Percentiles rank a stretch among this genome's conserved stretches.
phyloP scores from a whole-genome alignment of 148 eudicot genomes.

The Rhododendron henanense region DNA sequence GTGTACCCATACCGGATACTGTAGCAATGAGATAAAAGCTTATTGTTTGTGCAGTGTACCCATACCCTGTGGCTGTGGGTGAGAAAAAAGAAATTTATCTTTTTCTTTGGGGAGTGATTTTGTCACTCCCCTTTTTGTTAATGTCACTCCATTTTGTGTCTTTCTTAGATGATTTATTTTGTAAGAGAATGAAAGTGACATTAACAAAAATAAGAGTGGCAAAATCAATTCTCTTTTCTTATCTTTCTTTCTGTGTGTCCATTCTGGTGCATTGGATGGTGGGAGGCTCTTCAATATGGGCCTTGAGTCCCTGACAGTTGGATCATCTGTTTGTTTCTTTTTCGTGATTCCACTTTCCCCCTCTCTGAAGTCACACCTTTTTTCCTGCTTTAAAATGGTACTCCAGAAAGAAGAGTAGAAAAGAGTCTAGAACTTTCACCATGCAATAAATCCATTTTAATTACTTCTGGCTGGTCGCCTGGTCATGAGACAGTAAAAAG shows the following conservation, averaged over 20 bases:
- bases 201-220: too few relatives aligned
- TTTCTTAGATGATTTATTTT: too few relatives aligned
- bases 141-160: too few relatives aligned
- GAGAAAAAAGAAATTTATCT: not conserved
- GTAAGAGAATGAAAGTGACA: too few relatives aligned
- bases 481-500: not conserved
- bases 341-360: too few relatives aligned
- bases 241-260: not conserved
- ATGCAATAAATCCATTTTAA: not conserved
- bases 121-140: too few relatives aligned
- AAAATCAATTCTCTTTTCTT: not conserved
- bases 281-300: not conserved
- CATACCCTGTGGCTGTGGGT: constrained; percentile 8
- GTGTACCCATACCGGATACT: not conserved
- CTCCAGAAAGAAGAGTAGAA: not conserved
- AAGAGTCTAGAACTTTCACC: not conserved
- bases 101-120: too few relatives aligned
- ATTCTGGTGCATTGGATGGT: not conserved
- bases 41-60: constrained; percentile 5
- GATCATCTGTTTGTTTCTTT: not conserved
- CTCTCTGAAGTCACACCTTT: not conserved
- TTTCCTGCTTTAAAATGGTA: not conserved
- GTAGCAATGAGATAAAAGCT: not conserved
- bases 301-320: not conserved
- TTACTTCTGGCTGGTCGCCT: not conserved